These are phyloP conservation scores for Yamadazyma akitaensis DNA, from an alignment of 805 yeast species.

Conservation along the genomic window DNA sequence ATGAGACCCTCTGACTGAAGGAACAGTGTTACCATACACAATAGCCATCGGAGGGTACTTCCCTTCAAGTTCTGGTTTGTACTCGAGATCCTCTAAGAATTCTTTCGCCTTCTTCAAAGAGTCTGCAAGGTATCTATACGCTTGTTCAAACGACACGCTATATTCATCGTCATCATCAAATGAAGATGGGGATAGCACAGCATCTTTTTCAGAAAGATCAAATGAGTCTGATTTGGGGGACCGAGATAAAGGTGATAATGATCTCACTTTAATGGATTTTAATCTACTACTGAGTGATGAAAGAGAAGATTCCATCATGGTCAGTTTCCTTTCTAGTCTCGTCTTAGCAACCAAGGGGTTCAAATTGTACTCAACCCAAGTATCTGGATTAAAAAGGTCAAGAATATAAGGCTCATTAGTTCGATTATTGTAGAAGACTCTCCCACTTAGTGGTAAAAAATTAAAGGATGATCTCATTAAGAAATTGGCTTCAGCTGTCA, in stretches of 20 bases:
- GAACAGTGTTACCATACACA: slow-evolving; percentile 77
- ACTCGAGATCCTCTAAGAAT: slow-evolving; percentile 56
- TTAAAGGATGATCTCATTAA: slow-evolving; percentile 83
- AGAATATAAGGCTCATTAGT: slow-evolving; percentile 58
- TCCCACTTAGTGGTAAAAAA: slow-evolving; percentile 74
- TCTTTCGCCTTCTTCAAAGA: slow-evolving; percentile 58
- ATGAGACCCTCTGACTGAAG: slow-evolving; percentile 79
- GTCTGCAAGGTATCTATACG: slow-evolving; percentile 59
- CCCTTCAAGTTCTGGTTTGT: slow-evolving; percentile 40
- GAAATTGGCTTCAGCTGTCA: slow-evolving; percentile 80
- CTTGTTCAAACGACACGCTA: slow-evolving; percentile 49
- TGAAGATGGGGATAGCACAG: background rate
- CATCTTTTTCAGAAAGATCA: background rate
- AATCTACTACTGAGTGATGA: slow-evolving; percentile 27
- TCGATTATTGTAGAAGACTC: slow-evolving; percentile 62
- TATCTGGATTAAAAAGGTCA: slow-evolving; percentile 76
- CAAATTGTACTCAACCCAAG: slow-evolving; percentile 73
- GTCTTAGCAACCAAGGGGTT: slow-evolving; percentile 64
- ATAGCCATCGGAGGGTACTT: slow-evolving; percentile 81
- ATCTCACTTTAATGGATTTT: slow-evolving; percentile 21
- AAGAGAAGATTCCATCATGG: slow-evolving; percentile 19
- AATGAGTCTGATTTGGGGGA: slow-evolving; percentile 11
- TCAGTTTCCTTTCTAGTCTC: slow-evolving; percentile 11
- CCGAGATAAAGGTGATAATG: slow-evolving; percentile 15
- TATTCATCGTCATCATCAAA: slow-evolving; percentile 14